These are phyloP conservation scores for Saccharomycopsis synnaedendra DNA, from an alignment of 805 yeast species.

Conservation along the genomic window DNA sequence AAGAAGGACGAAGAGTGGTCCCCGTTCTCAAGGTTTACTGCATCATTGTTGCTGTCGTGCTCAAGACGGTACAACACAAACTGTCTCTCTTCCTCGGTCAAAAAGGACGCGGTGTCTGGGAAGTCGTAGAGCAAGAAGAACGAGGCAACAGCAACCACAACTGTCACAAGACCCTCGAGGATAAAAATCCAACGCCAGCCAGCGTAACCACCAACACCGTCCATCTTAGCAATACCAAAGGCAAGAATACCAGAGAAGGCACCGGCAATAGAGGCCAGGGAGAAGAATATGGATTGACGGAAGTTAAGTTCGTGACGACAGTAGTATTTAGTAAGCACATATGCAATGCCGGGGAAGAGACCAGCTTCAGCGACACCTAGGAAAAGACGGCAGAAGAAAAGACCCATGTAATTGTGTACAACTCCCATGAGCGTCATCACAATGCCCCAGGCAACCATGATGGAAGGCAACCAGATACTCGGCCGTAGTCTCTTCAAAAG, in stretches of 20 bases:
- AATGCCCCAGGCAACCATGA: slow-evolving; percentile 41
- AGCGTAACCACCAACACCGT: slow-evolving; percentile 26
- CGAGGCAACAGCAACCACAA: slow-evolving; percentile 28
- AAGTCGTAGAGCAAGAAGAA: slow-evolving; percentile 28
- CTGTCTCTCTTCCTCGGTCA: slow-evolving; percentile 27
- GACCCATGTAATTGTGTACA: slow-evolving; percentile 30
- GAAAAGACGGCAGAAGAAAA: slow-evolving; percentile 34
- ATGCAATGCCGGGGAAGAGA: slow-evolving; percentile 30
- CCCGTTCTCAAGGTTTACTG: slow-evolving; percentile 1
- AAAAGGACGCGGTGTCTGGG: slow-evolving; percentile 35
- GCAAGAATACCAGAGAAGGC: slow-evolving; percentile 34
- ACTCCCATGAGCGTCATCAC: slow-evolving; percentile 38
- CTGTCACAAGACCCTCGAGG: slow-evolving; percentile 30
- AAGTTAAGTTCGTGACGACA: slow-evolving; percentile 26
- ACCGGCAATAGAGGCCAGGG: slow-evolving; percentile 27
- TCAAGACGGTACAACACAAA: slow-evolving; percentile 14
- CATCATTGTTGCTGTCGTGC: slow-evolving; percentile 13
- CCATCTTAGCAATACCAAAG: slow-evolving; percentile 25
- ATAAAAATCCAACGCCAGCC: slow-evolving; percentile 36
- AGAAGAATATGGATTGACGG: slow-evolving; percentile 28
- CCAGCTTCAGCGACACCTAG: slow-evolving; percentile 33
- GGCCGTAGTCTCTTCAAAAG: slow-evolving; percentile 34
- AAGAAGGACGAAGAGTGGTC: slow-evolving; percentile 12
- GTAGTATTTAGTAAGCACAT: slow-evolving; percentile 29
- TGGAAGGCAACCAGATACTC: slow-evolving; percentile 32